Evolutionary conservation across 2,329 filamentous ascomycete genomes (phyloP), one percentile per base, ranked within the genome.

Genomic region (Leptographium radiaticola): DNA sequence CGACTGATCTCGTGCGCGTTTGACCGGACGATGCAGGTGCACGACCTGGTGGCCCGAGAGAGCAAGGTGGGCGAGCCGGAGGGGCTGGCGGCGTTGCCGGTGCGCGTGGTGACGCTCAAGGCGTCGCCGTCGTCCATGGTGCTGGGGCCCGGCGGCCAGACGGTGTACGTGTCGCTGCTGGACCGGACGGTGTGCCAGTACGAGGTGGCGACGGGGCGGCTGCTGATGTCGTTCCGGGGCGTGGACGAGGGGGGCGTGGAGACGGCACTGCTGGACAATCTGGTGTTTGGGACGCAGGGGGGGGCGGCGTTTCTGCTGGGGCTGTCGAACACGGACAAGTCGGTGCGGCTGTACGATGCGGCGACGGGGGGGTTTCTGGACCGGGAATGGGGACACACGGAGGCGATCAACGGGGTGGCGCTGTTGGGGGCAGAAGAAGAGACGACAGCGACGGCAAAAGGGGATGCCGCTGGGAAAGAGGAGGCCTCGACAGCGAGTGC

Each of bases 311-410:
- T 94, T 51, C 75, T 98, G 51, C 76, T 93, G 18, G 90, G 89
- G n/a, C 78, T 93, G 12, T 96, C 91, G 10, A 90, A 90, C 61
- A 95, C 88, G 1, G 93, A 98, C 67, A 98, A 97, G 66, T 97
- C 93, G 0, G 84, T 98, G 54, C 78, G 93, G 39, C 72, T 98
- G 16, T 98, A 98, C 62, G 87, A 95, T 60, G 75, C 81, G 34
- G 83, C 85, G 57, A 83, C 80, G 44, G 90, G 91, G 10, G 71
- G 73, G 2, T 84, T 98, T 55, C 70, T 97, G 33, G 86, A 89
- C 51, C 82, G 89, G 43, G 93, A 97, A 69, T 96, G 89, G 80
- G 93, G 93, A 1, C 93, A 98, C 61, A 95, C 90, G 0, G 90
- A 96, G 64, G 86, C 90, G 10, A 89, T 98, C 59, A 95, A 87